Conservation (phyloP, 768 basidiomycete species). For the Lentinula sp. region DNA sequence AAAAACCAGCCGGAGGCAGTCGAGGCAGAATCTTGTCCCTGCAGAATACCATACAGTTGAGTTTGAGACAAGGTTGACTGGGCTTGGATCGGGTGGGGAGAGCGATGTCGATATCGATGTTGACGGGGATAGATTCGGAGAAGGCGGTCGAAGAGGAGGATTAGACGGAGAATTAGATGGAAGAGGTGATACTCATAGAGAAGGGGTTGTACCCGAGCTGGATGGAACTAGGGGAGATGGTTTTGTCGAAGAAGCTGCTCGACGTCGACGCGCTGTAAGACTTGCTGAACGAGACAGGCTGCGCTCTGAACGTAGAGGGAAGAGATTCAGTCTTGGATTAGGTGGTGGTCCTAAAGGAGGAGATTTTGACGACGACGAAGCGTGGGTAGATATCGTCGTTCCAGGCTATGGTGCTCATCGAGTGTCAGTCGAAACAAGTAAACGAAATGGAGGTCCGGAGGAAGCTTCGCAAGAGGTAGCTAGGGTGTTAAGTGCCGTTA, state of each 20-base stretch:
- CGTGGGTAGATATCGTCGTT: constrained; percentile 2
- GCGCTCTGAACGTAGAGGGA: not conserved
- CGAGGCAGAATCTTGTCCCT: constrained; percentile 28
- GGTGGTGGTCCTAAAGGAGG: constrained; percentile 21
- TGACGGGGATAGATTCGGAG: constrained; percentile 14
- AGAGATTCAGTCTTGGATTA: constrained; percentile 5
- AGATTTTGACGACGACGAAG: not conserved
- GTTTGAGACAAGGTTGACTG: constrained; percentile 76
- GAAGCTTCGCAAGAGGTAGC: constrained; percentile 71
- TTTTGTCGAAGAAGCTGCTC: constrained; percentile 1
- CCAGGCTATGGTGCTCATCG: not conserved
- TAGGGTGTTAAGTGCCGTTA: constrained; percentile 46
- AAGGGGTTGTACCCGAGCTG: constrained; percentile 9
- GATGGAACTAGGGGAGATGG: not conserved
- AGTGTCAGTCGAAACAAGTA: constrained; percentile 35
- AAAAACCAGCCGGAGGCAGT: constrained; percentile 33
- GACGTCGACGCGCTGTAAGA: not conserved
- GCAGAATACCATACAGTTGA: constrained; percentile 80
- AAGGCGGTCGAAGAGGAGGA: not conserved
- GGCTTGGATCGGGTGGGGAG: constrained; percentile 40
- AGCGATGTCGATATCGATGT: constrained; percentile 32
- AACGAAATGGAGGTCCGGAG: constrained; percentile 40
- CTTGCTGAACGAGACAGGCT: constrained; percentile 1
- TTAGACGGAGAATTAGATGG: not conserved
- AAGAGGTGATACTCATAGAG: constrained; percentile 34